Evolutionary conservation across 129 eudicot species (phyloP).

Genomic region (Rutidosis leptorrhynchoides): DNA sequence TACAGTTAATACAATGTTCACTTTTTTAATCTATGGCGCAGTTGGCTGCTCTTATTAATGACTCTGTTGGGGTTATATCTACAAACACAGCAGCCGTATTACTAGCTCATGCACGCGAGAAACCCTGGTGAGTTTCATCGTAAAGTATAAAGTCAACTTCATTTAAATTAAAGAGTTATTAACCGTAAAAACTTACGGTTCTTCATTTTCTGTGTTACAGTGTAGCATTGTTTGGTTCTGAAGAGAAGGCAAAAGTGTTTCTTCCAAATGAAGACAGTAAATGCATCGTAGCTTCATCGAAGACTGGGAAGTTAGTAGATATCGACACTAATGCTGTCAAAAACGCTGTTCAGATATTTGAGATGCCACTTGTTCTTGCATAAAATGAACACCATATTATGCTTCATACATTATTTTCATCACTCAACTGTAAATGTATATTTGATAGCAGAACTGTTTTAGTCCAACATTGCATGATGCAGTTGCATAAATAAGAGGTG

Average conservation of each 20-base stretch:
- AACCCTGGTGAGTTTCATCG: conserved; percentile 55
- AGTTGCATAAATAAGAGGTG: background rate
- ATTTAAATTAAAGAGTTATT: background rate
- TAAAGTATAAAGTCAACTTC: background rate
- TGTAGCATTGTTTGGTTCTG: conserved; percentile 72
- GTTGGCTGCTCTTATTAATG: conserved; percentile 90
- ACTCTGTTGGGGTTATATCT: conserved; percentile 80
- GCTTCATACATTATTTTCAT: conserved; percentile 5
- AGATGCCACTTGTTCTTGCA: conserved; percentile 65
- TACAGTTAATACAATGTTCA: conserved; percentile 12
- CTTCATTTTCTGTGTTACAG: conserved; percentile 38
- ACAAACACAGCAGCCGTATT: conserved; percentile 89
- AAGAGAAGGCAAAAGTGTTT: conserved; percentile 70
- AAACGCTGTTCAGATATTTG: conserved; percentile 55
- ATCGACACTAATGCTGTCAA: conserved; percentile 69
- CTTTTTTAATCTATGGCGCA: conserved; percentile 25
- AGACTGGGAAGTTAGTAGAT: conserved; percentile 65
- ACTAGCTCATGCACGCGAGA: conserved; percentile 70
- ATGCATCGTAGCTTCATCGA: conserved; percentile 67
- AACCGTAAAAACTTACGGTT: conserved; percentile 1
- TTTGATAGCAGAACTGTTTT: conserved; percentile 14
- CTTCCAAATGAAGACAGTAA: conserved; percentile 66
- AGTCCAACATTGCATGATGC: conserved; percentile 21
- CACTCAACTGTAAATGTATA: conserved; percentile 22
- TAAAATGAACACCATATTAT: conserved; percentile 18